Evolutionary conservation across 305 asterid genomes (phyloP).

Genomic region (Fraxinus dipetala): DNA sequence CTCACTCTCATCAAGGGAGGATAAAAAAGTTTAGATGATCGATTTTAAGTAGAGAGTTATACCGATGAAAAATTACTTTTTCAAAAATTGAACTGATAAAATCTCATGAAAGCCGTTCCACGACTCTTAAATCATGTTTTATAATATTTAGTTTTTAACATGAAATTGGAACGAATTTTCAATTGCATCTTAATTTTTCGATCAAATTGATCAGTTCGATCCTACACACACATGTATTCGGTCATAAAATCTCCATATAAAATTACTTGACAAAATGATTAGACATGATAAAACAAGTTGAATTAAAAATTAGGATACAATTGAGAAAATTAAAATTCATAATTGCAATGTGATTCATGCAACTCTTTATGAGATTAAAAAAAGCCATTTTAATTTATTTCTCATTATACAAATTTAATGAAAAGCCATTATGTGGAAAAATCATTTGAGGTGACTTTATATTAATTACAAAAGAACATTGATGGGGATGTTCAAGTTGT

Average conservation of each 20-base stretch:
- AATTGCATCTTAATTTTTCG: neutral
- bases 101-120: neutral
- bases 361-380: constrained; percentile 12
- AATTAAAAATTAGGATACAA: neutral
- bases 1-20: neutral
- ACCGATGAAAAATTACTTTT: neutral
- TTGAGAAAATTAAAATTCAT: neutral
- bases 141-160: neutral
- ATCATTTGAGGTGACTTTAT: constrained; percentile 3
- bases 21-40: neutral
- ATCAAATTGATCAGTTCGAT: neutral
- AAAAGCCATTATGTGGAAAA: constrained; percentile 15
- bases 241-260: neutral
- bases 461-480: neutral
- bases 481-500: neutral
- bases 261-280: neutral
- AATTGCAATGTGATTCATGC: neutral
- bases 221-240: neutral
- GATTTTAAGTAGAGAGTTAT: neutral
- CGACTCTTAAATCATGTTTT: neutral
- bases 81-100: neutral
- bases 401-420: neutral
- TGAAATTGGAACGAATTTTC: neutral
- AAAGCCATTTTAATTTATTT: constrained; percentile 20
- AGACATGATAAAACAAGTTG: neutral